Percentiles rank a stretch among this genome's conserved stretches.
phyloP scores from a whole-genome alignment of 1,284 basidiomycete species.

The Irpex sp. region DNA sequence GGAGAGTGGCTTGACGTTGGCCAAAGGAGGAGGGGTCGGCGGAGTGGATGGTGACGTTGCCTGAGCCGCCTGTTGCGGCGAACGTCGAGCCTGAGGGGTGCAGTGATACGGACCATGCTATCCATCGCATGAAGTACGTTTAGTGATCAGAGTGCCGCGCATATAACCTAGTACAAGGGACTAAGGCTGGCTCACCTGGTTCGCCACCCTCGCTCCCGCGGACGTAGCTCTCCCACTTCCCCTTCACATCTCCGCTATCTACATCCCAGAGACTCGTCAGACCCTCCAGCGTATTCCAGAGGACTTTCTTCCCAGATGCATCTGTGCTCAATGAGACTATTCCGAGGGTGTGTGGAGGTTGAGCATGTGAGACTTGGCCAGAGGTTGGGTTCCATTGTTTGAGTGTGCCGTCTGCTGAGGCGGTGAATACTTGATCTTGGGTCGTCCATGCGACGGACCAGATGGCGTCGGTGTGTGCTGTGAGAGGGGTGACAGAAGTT shows the following conservation, averaged over 20 bases:
- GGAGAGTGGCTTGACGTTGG: conserved; percentile 45
- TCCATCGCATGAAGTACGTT: neutral
- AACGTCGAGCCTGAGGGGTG: conserved; percentile 69
- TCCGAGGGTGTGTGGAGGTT: conserved; percentile 68
- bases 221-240: conserved; percentile 67
- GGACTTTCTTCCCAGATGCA: conserved; percentile 52
- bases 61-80: conserved; percentile 73
- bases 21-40: conserved; percentile 59
- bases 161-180: neutral
- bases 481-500: conserved; percentile 13
- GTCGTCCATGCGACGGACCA: conserved; percentile 77
- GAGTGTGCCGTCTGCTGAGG: conserved; percentile 70
- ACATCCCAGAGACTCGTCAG: conserved; percentile 70
- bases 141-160: neutral
- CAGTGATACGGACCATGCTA: no score
- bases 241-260: conserved; percentile 49
- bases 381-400: conserved; percentile 63
- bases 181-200: conserved; percentile 52
- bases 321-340: conserved; percentile 67
- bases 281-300: conserved; percentile 81
- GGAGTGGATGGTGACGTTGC: conserved; percentile 65
- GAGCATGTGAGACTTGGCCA: conserved; percentile 59
- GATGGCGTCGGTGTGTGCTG: conserved; percentile 78
- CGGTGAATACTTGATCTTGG: conserved; percentile 56
- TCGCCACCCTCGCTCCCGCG: conserved; percentile 50